phyloP scores from a whole-genome alignment of 169 alveolate genomes.

The Plasmodium ovale region DNA sequence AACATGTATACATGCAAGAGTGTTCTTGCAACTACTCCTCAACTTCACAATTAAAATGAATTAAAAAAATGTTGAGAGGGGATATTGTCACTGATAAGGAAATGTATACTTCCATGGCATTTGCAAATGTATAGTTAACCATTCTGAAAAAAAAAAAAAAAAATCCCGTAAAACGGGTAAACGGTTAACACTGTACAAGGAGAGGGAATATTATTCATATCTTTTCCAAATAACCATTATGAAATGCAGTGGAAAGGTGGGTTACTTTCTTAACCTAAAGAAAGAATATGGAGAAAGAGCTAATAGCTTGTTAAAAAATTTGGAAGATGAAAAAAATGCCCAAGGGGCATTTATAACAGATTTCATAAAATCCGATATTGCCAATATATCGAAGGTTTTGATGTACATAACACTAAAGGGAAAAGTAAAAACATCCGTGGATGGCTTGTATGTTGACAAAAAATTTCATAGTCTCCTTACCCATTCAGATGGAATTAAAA shows the following conservation, averaged over 20 bases:
- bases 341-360: constrained; percentile 63
- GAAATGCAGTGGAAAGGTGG: constrained; percentile 71
- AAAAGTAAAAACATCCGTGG: constrained; percentile 44
- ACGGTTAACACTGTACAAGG: too few relatives aligned
- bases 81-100: too few relatives aligned
- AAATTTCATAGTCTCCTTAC: constrained; percentile 6
- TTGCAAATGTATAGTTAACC: too few relatives aligned
- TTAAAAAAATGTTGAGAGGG: too few relatives aligned
- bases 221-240: constrained; percentile 4
- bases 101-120: too few relatives aligned
- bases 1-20: too few relatives aligned
- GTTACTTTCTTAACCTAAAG: constrained; percentile 48
- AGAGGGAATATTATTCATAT: too few relatives aligned
- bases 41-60: too few relatives aligned
- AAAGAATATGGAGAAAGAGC: constrained; percentile 74
- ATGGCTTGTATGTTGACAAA: constrained; percentile 47
- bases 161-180: too few relatives aligned
- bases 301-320: constrained; percentile 3
- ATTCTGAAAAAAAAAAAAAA: too few relatives aligned
- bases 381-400: constrained; percentile 36
- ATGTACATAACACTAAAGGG: constrained; percentile 6
- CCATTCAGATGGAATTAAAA: neutral
- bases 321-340: constrained; percentile 24
- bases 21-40: too few relatives aligned
- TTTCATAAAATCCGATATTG: constrained; percentile 47